A percentile compares a stretch with the other conserved stretches of the same genome.
phyloP scores from a whole-genome alignment of 2,329 filamentous ascomycete species.

The Scolecobasidium constrictum region DNA sequence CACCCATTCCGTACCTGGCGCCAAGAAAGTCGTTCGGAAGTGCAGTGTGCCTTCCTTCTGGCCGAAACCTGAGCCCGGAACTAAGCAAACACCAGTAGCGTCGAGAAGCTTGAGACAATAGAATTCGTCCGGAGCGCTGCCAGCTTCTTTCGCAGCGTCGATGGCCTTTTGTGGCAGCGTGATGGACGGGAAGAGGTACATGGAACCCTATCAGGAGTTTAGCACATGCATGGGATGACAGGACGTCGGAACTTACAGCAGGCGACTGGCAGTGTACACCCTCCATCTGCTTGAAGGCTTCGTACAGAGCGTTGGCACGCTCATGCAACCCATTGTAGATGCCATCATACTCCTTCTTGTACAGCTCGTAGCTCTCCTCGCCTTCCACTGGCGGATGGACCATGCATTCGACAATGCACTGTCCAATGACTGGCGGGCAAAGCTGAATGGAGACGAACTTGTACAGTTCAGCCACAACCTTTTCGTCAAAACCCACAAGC shows the following conservation, averaged over 20 bases:
- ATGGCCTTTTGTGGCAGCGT: constrained; percentile 64
- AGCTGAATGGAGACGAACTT: constrained; percentile 97
- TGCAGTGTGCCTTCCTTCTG: constrained; percentile 86
- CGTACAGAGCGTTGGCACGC: constrained; percentile 75
- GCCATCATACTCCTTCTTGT: constrained; percentile 71
- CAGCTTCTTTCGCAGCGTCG: constrained; percentile 62
- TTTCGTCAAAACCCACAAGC: constrained; percentile 74
- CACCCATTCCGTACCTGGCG: constrained; percentile 92
- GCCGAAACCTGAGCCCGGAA: constrained; percentile 86
- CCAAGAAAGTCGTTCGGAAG: constrained; percentile 94
- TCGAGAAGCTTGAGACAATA: constrained; percentile 88
- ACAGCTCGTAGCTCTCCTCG: constrained; percentile 73
- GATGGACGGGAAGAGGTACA: constrained; percentile 99
- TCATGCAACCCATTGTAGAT: constrained; percentile 71
- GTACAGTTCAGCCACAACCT: constrained; percentile 90
- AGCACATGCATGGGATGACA: too few species aligned
- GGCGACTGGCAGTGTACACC: constrained; percentile 84
- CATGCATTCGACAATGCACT: constrained; percentile 96
- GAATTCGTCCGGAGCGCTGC: constrained; percentile 76
- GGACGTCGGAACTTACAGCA: constrained; percentile 43
- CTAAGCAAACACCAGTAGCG: constrained; percentile 87
- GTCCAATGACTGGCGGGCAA: constrained; percentile 87
- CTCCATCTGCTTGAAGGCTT: constrained; percentile 90
- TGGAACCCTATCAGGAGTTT: constrained; percentile 64
- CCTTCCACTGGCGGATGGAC: constrained; percentile 84